phyloP scores from a whole-genome alignment of 2,329 filamentous ascomycete genomes.

The Rhinocladiella mackenziei region DNA sequence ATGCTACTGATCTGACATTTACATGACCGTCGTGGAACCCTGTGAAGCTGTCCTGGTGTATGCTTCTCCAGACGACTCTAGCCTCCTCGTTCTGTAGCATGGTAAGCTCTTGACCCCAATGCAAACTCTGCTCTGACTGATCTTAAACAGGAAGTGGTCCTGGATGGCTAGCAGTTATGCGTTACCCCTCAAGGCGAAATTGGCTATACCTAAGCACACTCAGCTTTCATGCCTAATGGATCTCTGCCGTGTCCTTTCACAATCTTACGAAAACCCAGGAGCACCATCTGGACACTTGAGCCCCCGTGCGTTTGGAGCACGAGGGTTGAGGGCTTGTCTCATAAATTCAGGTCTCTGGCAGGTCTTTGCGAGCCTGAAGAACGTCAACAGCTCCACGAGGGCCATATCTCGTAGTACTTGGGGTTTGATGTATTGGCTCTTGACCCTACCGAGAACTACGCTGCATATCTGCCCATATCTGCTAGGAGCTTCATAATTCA shows the following conservation, averaged over 20 bases:
- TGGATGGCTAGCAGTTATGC: constrained; percentile 61
- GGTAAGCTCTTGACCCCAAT: constrained; percentile 27
- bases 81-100: constrained; percentile 40
- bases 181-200: constrained; percentile 53
- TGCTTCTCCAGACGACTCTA: too few species aligned
- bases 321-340: constrained; percentile 46
- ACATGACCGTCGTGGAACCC: constrained; percentile 4
- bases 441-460: constrained; percentile 29
- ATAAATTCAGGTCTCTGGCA: constrained; percentile 35
- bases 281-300: constrained; percentile 32
- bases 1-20: constrained; percentile 15
- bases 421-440: constrained; percentile 39
- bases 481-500: constrained; percentile 6
- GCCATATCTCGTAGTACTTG: constrained; percentile 39
- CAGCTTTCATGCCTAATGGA: constrained; percentile 49
- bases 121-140: constrained; percentile 5
- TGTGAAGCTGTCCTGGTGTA: too few species aligned
- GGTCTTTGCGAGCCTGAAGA: constrained; percentile 41
- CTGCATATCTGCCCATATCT: constrained; percentile 43
- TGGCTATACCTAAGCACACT: constrained; percentile 56
- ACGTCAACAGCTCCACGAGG: constrained; percentile 40
- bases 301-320: constrained; percentile 36
- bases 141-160: constrained; percentile 49
- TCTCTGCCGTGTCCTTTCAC: constrained; percentile 50
- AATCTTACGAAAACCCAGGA: constrained; percentile 32